Percentiles rank a stretch among this genome's conserved stretches.
Conservation (phyloP, 352 stramenopile species). For the Albugo laibachii region DNA sequence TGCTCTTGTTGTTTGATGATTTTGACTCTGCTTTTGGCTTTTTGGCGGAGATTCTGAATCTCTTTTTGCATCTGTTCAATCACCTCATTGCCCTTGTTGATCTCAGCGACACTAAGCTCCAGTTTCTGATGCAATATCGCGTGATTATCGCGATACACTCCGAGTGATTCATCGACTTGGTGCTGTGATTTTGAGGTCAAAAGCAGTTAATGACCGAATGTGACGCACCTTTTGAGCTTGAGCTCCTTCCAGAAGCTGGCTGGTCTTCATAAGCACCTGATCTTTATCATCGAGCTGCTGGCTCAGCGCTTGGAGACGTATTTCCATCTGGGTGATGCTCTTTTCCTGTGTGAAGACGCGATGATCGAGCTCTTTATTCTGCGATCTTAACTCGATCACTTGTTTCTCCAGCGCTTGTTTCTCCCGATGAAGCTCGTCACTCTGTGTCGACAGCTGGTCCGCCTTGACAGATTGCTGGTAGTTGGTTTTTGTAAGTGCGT, state of each 20-base stretch:
- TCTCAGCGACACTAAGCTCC: conserved; percentile 76
- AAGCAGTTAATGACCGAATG: neutral
- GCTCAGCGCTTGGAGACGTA: conserved; percentile 38
- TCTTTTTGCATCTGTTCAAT: conserved; percentile 79
- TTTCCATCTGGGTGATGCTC: conserved; percentile 50
- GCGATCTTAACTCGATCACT: conserved; percentile 24
- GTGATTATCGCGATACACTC: conserved; percentile 78
- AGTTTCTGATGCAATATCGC: conserved; percentile 69
- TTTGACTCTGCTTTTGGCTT: conserved; percentile 75
- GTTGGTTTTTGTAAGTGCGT: conserved; percentile 44
- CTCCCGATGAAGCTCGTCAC: conserved; percentile 26
- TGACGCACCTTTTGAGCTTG: conserved; percentile 31
- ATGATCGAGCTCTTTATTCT: conserved; percentile 74
- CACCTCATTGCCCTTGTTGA: conserved; percentile 85
- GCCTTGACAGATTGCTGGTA: conserved; percentile 67
- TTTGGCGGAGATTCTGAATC: conserved; percentile 46
- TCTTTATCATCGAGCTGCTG: conserved; percentile 69
- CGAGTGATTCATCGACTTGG: conserved; percentile 69
- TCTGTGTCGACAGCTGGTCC: conserved; percentile 39
- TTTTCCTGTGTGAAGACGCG: conserved; percentile 71
- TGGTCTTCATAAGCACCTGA: conserved; percentile 49
- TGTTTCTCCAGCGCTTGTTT: conserved; percentile 22
- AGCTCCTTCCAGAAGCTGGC: conserved; percentile 35
- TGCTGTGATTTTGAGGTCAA: conserved; percentile 10
- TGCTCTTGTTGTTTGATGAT: conserved; percentile 82